phyloP scores from a whole-genome alignment of 1,284 basidiomycete species.

The Leccinum griseonigrum region DNA sequence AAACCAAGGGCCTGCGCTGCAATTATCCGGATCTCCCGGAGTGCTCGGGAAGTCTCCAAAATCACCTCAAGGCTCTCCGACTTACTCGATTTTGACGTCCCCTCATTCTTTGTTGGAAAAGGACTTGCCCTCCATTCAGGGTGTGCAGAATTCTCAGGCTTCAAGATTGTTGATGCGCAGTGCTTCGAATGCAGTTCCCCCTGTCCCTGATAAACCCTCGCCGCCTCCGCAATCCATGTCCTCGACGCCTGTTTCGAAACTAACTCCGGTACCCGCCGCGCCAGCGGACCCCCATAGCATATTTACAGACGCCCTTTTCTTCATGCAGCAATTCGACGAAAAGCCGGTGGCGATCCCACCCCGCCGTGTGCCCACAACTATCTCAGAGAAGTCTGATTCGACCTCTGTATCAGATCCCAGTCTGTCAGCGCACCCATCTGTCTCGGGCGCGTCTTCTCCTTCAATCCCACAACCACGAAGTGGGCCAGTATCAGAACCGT shows the following conservation, averaged over 20 bases:
- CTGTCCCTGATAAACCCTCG: conserved; percentile 28
- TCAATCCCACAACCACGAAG: conserved; percentile 33
- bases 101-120: conserved; percentile 41
- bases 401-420: conserved; percentile 34
- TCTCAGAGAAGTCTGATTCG: conserved; percentile 33
- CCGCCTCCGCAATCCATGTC: conserved; percentile 5
- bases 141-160: conserved; percentile 19
- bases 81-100: conserved; percentile 42
- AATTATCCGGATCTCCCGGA: conserved; percentile 16
- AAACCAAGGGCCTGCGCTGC: conserved; percentile 14
- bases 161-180: conserved; percentile 17
- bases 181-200: conserved; percentile 20
- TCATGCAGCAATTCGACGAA: conserved; percentile 59
- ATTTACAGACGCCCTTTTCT: conserved; percentile 63
- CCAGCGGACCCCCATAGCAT: conserved; percentile 37
- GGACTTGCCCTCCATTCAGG: conserved; percentile 33
- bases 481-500: conserved; percentile 28
- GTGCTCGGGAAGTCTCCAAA: conserved; percentile 16
- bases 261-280: conserved; percentile 9
- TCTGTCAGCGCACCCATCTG: conserved; percentile 7
- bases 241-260: conserved; percentile 16
- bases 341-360: conserved; percentile 20
- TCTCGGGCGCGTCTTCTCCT: conserved; percentile 16
- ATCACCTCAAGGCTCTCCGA: conserved; percentile 31
- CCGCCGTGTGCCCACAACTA: conserved; percentile 42